phyloP scores from a whole-genome alignment of 2,329 filamentous ascomycete genomes.

The Xylaria sp. region DNA sequence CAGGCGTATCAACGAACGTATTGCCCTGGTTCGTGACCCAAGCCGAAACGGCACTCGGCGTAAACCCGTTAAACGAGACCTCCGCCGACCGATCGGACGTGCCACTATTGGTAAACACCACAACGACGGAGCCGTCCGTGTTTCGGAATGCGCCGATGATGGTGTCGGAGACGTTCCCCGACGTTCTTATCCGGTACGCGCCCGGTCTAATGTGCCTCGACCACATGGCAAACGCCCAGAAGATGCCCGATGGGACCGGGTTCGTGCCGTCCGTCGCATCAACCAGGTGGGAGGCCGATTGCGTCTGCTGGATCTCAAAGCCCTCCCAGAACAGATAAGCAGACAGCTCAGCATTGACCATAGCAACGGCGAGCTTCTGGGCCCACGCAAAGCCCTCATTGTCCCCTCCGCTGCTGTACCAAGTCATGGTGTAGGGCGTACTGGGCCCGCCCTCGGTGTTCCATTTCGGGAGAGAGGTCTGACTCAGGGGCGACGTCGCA shows the following conservation, averaged over 20 bases:
- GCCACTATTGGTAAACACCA: conserved; percentile 23
- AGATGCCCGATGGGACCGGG: conserved; percentile 17
- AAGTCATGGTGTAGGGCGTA: conserved; percentile 30
- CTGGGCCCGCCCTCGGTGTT: conserved; percentile 39
- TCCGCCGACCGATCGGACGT: conserved; percentile 10
- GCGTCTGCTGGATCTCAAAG: conserved; percentile 23
- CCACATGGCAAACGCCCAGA: conserved; percentile 20
- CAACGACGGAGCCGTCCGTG: conserved; percentile 20
- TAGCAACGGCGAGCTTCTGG: conserved; percentile 34
- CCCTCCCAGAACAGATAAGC: conserved; percentile 47
- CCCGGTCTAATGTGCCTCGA: conserved; percentile 19
- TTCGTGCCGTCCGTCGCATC: conserved; percentile 20
- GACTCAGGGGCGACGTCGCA: conserved; percentile 10
- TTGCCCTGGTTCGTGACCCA: conserved; percentile 18
- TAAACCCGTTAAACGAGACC: conserved; percentile 14
- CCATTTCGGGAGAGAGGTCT: conserved; percentile 35
- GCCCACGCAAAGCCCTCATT: conserved; percentile 33
- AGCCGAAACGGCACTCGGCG: conserved; percentile 9
- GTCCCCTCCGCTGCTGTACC: conserved; percentile 35
- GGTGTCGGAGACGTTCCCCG: neutral
- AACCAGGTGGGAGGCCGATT: conserved; percentile 25
- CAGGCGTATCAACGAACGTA: conserved; percentile 11
- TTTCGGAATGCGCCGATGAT: conserved; percentile 19
- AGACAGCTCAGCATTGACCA: conserved; percentile 39
- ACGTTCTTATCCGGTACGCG: conserved; percentile 15